Percentiles rank a stretch among this genome's conserved stretches.
These are phyloP conservation scores for Oidiodendron maius DNA, from an alignment of 495 filamentous ascomycete genomes.

Conservation along the genomic window DNA sequence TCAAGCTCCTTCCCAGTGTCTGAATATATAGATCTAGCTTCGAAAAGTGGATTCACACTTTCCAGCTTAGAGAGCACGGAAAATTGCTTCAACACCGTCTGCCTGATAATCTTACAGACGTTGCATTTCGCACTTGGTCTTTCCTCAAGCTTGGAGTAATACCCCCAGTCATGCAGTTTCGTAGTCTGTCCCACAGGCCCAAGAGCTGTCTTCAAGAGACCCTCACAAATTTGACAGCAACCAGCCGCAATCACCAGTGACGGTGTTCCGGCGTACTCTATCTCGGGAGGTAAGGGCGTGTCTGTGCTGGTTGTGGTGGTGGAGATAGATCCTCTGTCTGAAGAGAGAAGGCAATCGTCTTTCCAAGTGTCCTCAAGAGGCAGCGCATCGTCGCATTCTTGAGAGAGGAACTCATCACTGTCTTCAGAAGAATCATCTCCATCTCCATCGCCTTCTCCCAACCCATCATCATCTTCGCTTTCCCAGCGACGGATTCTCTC, in stretches of 20 bases:
- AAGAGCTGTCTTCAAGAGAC: background rate
- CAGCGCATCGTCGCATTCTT: too few species aligned
- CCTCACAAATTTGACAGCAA: background rate
- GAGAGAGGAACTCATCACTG: background rate
- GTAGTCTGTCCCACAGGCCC: background rate
- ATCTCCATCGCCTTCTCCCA: background rate
- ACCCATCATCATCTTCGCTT: background rate
- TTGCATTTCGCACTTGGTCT: background rate
- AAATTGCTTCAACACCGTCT: background rate
- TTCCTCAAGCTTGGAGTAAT: background rate
- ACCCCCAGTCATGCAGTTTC: background rate
- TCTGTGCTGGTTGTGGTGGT: background rate
- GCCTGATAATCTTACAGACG: background rate
- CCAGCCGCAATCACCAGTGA: background rate
- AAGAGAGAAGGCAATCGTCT: background rate
- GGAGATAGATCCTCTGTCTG: background rate
- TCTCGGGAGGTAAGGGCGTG: background rate
- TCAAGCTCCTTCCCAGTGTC: background rate
- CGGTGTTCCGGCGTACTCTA: background rate
- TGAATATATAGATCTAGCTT: background rate
- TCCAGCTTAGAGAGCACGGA: background rate
- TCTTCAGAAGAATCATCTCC: background rate
- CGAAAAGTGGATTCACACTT: background rate
- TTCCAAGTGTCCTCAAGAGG: background rate
- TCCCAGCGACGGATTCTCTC: background rate